phyloP scores from a whole-genome alignment of 768 basidiomycete species.

The Collybia sp. region DNA sequence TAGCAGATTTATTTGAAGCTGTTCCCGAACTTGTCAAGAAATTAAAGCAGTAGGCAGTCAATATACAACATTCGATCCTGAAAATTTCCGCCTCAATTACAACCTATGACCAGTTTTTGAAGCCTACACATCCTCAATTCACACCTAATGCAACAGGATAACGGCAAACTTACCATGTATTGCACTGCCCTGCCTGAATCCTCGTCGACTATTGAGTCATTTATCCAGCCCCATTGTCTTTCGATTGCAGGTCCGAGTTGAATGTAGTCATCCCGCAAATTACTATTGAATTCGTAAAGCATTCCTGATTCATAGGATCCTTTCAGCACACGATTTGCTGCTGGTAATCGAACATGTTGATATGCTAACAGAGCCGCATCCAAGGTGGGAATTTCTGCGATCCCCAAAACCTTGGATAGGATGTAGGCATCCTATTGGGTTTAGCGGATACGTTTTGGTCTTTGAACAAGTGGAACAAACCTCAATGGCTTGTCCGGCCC shows the following conservation, averaged over 20 bases:
- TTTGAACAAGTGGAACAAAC: conserved; percentile 15
- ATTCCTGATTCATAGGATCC: conserved; percentile 27
- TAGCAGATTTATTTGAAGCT: conserved; percentile 88
- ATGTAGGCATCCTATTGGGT: neutral
- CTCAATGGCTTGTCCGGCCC: conserved; percentile 57
- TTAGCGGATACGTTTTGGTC: neutral
- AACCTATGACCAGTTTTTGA: too few relatives aligned
- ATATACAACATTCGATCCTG: too few relatives aligned
- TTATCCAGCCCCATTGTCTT: conserved; percentile 38
- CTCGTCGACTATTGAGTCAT: conserved; percentile 25
- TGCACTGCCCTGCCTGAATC: conserved; percentile 10
- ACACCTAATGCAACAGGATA: too few relatives aligned
- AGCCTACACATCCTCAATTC: too few relatives aligned
- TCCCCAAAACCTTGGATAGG: conserved; percentile 5
- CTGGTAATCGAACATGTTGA: conserved; percentile 26
- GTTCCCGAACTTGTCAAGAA: conserved; percentile 91
- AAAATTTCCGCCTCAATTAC: too few relatives aligned
- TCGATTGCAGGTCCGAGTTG: conserved; percentile 34
- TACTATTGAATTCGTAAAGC: conserved; percentile 34
- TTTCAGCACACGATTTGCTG: conserved; percentile 26
- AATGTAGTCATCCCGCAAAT: conserved; percentile 29
- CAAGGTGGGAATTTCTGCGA: conserved; percentile 11
- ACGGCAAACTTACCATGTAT: too few relatives aligned
- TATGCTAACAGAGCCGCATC: conserved; percentile 24
- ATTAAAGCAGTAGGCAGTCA: conserved; percentile 44